phyloP scores from a whole-genome alignment of 1,139 yeast species.

The Suhomyces chickasaworum region DNA sequence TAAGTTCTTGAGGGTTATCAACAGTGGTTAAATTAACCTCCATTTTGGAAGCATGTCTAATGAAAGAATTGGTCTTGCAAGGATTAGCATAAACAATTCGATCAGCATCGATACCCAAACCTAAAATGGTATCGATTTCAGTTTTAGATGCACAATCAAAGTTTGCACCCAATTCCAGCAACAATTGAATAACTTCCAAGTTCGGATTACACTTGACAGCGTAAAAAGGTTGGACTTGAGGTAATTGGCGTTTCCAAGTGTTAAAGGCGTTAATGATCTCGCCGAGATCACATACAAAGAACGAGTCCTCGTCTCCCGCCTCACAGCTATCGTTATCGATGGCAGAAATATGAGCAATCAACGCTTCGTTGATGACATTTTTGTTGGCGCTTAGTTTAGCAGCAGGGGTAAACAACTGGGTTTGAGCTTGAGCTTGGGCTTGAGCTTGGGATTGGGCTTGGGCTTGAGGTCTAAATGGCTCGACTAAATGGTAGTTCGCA shows the following conservation, averaged over 20 bases:
- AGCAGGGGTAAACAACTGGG: too few species aligned
- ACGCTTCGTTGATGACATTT: slow-evolving; percentile 38
- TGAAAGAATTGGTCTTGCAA: slow-evolving; percentile 80
- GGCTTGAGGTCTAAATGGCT: slow-evolving; percentile 5
- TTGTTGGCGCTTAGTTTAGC: not conserved
- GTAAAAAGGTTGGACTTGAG: slow-evolving; percentile 79
- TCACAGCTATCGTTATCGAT: slow-evolving; percentile 64
- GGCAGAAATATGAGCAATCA: slow-evolving; percentile 41
- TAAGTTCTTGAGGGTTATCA: slow-evolving; percentile 83
- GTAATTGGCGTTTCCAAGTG: slow-evolving; percentile 66
- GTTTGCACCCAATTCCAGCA: slow-evolving; percentile 66
- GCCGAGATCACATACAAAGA: slow-evolving; percentile 85
- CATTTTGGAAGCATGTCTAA: slow-evolving; percentile 63
- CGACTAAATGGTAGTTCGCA: slow-evolving; percentile 14
- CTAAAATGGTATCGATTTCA: slow-evolving; percentile 72
- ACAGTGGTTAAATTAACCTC: slow-evolving; percentile 78
- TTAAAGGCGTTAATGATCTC: slow-evolving; percentile 61
- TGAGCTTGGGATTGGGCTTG: too few species aligned
- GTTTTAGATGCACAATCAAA: slow-evolving; percentile 93
- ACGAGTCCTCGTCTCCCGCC: slow-evolving; percentile 83
- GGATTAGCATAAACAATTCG: slow-evolving; percentile 92
- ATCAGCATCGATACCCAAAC: slow-evolving; percentile 60
- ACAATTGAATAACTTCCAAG: slow-evolving; percentile 53
- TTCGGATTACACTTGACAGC: slow-evolving; percentile 96
- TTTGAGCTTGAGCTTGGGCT: too few species aligned